These are phyloP conservation scores for Ogataea nonfermentans DNA, from an alignment of 805 yeast species.

Conservation along the genomic window DNA sequence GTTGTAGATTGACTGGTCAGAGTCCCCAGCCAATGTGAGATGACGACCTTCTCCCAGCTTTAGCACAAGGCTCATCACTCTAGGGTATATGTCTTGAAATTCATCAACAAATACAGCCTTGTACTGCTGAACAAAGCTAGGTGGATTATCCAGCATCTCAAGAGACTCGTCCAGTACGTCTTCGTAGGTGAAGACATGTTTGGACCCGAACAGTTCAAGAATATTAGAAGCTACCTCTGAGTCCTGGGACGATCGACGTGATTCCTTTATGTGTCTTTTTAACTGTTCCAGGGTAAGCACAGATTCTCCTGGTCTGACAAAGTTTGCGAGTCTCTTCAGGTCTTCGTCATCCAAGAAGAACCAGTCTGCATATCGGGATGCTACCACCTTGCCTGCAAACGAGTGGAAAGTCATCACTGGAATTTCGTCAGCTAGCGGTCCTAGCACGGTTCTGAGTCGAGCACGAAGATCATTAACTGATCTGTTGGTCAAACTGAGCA, in stretches of 20 bases:
- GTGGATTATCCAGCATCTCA: conserved; percentile 19
- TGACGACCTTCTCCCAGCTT: conserved; percentile 44
- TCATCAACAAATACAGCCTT: conserved; percentile 63
- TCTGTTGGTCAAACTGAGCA: conserved; percentile 66
- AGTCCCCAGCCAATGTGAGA: conserved; percentile 68
- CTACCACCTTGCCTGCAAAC: conserved; percentile 51
- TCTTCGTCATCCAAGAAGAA: conserved; percentile 50
- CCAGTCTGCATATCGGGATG: conserved; percentile 34
- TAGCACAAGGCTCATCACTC: conserved; percentile 44
- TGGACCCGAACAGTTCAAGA: conserved; percentile 19
- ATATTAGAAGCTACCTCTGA: conserved; percentile 15
- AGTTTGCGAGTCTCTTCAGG: conserved; percentile 17
- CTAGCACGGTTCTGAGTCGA: conserved; percentile 35
- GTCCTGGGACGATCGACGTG: conserved; percentile 12
- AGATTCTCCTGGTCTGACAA: conserved; percentile 4
- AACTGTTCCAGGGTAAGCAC: conserved; percentile 9
- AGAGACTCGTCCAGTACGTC: conserved; percentile 25
- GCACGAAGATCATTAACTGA: conserved; percentile 51
- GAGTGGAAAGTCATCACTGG: conserved; percentile 63
- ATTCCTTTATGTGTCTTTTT: conserved; percentile 16
- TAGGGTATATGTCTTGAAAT: conserved; percentile 65
- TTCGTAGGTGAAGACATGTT: conserved; percentile 25
- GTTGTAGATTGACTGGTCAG: conserved; percentile 65
- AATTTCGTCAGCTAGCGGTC: conserved; percentile 36
- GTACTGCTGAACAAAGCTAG: conserved; percentile 24